Conservation (phyloP, 1,284 basidiomycete species). For the Heterobasidion occidentale region DNA sequence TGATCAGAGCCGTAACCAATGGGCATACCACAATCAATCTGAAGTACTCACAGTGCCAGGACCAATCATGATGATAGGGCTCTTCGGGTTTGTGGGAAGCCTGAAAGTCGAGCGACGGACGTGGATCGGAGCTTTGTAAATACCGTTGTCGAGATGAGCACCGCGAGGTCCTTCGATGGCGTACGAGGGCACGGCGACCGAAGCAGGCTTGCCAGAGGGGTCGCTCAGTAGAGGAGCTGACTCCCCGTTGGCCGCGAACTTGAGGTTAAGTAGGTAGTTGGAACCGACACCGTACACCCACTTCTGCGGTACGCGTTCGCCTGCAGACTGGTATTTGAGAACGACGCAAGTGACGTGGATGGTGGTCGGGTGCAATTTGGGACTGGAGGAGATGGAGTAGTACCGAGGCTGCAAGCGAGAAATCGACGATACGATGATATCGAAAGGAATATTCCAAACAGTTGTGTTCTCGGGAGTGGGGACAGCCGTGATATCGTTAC, state of each 20-base stretch:
- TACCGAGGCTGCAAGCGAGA: conserved; percentile 93
- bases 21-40: not conserved
- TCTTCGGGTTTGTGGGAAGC: conserved; percentile 94
- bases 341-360: conserved; percentile 97
- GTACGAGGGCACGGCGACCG: conserved; percentile 61
- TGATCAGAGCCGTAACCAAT: not conserved
- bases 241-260: conserved; percentile 65
- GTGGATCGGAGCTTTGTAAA: conserved; percentile 88
- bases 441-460: conserved; percentile 92
- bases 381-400: conserved; percentile 97
- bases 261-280: conserved; percentile 90
- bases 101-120: conserved; percentile 95
- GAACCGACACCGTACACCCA: conserved; percentile 84
- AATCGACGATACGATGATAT: conserved; percentile 89
- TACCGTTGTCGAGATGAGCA: conserved; percentile 62
- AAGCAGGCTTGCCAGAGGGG: conserved; percentile 25
- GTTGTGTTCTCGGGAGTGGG: conserved; percentile 70
- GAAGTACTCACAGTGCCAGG: conserved; percentile 81
- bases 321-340: conserved; percentile 78
- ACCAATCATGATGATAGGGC: conserved; percentile 97
- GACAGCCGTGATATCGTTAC: conserved; percentile 54
- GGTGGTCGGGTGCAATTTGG: conserved; percentile 81
- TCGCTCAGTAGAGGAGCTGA: conserved; percentile 34
- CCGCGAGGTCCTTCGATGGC: conserved; percentile 85
- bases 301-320: conserved; percentile 43